Evolutionary conservation across 1,284 basidiomycete species (phyloP).

Genomic region (Leccinum subatratum): DNA sequence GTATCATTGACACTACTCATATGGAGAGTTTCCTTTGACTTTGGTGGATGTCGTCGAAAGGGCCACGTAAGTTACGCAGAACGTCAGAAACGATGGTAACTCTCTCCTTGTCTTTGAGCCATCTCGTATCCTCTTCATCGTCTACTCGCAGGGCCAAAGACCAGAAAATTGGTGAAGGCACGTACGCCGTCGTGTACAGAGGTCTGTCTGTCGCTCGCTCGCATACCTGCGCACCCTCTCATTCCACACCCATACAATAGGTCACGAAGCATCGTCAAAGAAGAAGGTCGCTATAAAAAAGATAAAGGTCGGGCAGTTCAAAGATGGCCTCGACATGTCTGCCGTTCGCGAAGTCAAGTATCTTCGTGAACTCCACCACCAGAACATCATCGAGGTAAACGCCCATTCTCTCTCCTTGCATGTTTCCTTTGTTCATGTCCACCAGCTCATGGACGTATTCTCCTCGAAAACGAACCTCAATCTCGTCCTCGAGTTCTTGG

Average conservation of each 20-base stretch:
- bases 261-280: slow-evolving; percentile 64
- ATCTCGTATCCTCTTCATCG: slow-evolving; percentile 11
- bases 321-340: slow-evolving; percentile 98
- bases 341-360: slow-evolving; percentile 98
- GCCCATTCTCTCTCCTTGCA: neutral
- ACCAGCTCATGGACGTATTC: slow-evolving; percentile 92
- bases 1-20: no score
- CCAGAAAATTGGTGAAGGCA: slow-evolving; percentile 90
- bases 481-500: slow-evolving; percentile 94
- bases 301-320: slow-evolving; percentile 94
- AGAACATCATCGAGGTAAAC: slow-evolving; percentile 86
- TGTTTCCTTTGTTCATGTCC: neutral
- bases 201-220: slow-evolving; percentile 43
- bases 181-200: slow-evolving; percentile 95
- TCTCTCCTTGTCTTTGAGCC: neutral
- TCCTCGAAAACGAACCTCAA: slow-evolving; percentile 96
- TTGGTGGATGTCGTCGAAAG: slow-evolving; percentile 70
- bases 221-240: neutral
- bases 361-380: slow-evolving; percentile 88
- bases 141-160: slow-evolving; percentile 67
- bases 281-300: slow-evolving; percentile 95
- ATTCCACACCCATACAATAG: slow-evolving; percentile 33
- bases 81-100: slow-evolving; percentile 64
- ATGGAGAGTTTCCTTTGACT: slow-evolving; percentile 6
- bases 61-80: slow-evolving; percentile 66